Evolutionary conservation across 1,284 basidiomycete species (phyloP).

Genomic region (Macrocystidia cucumis): DNA sequence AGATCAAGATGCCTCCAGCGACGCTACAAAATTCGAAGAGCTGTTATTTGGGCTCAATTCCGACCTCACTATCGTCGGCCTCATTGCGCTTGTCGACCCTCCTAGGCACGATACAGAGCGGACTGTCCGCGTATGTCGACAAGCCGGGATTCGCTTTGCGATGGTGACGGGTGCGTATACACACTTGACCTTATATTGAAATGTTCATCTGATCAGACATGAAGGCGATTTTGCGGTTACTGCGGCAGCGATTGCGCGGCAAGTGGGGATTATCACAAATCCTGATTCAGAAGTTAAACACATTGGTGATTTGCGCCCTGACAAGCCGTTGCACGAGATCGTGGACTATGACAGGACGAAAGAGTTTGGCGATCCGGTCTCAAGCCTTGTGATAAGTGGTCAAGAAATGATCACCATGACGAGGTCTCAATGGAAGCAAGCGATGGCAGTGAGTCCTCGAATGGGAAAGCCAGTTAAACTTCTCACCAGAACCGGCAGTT

Average conservation of each 20-base stretch:
- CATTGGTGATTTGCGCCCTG: slow-evolving; percentile 23
- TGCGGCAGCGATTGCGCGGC: slow-evolving; percentile 53
- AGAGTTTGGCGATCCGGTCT: slow-evolving; percentile 14
- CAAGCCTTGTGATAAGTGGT: slow-evolving; percentile 43
- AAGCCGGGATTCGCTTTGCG: slow-evolving; percentile 58
- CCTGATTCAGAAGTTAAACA: slow-evolving; percentile 22
- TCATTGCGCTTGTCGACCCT: slow-evolving; percentile 61
- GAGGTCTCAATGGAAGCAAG: slow-evolving; percentile 35
- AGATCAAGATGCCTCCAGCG: slow-evolving; percentile 19
- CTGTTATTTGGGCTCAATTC: slow-evolving; percentile 24
- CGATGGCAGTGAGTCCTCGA: slow-evolving; percentile 9
- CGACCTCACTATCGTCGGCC: slow-evolving; percentile 50
- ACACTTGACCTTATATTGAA: slow-evolving; percentile 7
- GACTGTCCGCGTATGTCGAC: slow-evolving; percentile 39
- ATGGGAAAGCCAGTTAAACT: background rate
- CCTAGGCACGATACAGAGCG: slow-evolving; percentile 51
- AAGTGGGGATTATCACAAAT: slow-evolving; percentile 48
- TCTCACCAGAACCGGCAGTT: slow-evolving; percentile 25
- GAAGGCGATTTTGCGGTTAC: slow-evolving; percentile 29
- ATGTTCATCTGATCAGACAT: slow-evolving; percentile 1
- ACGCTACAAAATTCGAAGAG: slow-evolving; percentile 30
- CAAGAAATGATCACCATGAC: slow-evolving; percentile 34
- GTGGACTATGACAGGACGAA: slow-evolving; percentile 19
- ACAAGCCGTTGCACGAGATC: slow-evolving; percentile 12
- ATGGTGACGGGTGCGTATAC: slow-evolving; percentile 65